A percentile compares a stretch with the other conserved stretches of the same genome.
Conservation (phyloP, 2,329 filamentous ascomycete genomes). For the Alternaria sp. region DNA sequence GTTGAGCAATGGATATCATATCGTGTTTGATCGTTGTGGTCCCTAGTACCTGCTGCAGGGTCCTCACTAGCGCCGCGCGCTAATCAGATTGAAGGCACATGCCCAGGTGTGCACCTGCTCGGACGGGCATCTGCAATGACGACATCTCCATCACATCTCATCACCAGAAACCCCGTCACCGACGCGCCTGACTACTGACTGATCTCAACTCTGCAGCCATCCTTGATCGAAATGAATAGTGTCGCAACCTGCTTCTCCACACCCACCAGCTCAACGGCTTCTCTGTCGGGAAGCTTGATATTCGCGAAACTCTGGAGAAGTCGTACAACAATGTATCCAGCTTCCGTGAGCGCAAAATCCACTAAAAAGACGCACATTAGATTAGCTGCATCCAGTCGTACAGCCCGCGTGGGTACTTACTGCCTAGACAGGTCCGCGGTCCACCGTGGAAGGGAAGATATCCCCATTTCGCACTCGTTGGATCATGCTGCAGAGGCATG, state of each 20-base stretch:
- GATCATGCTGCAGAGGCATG: neutral
- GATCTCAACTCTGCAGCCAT: neutral
- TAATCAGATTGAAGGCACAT: neutral
- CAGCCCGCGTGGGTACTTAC: no score
- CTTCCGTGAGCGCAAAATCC: neutral
- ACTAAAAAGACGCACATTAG: no score
- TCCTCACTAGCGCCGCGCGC: neutral
- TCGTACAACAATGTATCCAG: neutral
- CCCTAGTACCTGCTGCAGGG: neutral
- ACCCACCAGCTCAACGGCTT: neutral
- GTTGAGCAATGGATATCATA: neutral
- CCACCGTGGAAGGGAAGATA: constrained; percentile 42
- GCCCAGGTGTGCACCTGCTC: neutral
- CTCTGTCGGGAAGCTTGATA: neutral
- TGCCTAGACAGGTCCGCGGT: constrained; percentile 35
- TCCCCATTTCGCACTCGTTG: constrained; percentile 20
- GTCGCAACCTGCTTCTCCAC: neutral
- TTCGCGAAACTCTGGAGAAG: neutral
- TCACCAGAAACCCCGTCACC: neutral
- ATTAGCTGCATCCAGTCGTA: no score
- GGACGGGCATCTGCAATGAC: neutral
- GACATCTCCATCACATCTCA: neutral
- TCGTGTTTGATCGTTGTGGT: neutral
- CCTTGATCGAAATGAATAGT: neutral
- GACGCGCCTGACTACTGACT: neutral